Evolutionary conservation across 2,329 filamentous ascomycete species (phyloP).

Genomic region (Ilyonectria mors-panacis): DNA sequence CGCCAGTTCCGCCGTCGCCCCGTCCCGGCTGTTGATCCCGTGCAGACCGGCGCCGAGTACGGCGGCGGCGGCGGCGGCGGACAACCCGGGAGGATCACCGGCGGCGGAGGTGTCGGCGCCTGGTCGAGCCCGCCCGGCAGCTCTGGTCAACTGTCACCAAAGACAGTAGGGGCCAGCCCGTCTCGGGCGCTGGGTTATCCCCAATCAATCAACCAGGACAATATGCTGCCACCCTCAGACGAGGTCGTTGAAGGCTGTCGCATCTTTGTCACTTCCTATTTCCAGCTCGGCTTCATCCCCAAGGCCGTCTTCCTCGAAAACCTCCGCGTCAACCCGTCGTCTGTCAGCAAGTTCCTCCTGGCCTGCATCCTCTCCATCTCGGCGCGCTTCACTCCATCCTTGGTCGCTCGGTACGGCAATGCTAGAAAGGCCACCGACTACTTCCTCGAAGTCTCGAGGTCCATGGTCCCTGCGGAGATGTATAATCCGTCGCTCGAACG

Average conservation of each 20-base stretch:
- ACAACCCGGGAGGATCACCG: background rate
- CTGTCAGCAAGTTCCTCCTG: slow-evolving; percentile 49
- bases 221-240: slow-evolving; percentile 40
- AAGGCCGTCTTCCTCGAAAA: slow-evolving; percentile 50
- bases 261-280: slow-evolving; percentile 49
- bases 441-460: slow-evolving; percentile 45
- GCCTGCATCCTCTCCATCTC: slow-evolving; percentile 50
- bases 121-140: slow-evolving; percentile 17
- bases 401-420: slow-evolving; percentile 44
- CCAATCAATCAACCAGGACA: background rate
- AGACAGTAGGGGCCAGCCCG: background rate
- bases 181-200: background rate
- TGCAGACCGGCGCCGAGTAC: background rate
- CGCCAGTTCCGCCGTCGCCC: slow-evolving; percentile 40
- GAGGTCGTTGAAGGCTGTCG: slow-evolving; percentile 49
- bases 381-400: slow-evolving; percentile 49
- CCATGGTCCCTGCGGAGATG: slow-evolving; percentile 49
- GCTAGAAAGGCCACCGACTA: slow-evolving; percentile 45
- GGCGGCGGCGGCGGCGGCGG: background rate
- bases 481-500: slow-evolving; percentile 48
- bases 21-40: background rate
- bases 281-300: slow-evolving; percentile 53
- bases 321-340: slow-evolving; percentile 36
- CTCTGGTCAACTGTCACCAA: background rate
- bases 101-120: background rate